Conservation (phyloP, 2,329 filamentous ascomycete genomes). For the Trichoderma aggressivum region DNA sequence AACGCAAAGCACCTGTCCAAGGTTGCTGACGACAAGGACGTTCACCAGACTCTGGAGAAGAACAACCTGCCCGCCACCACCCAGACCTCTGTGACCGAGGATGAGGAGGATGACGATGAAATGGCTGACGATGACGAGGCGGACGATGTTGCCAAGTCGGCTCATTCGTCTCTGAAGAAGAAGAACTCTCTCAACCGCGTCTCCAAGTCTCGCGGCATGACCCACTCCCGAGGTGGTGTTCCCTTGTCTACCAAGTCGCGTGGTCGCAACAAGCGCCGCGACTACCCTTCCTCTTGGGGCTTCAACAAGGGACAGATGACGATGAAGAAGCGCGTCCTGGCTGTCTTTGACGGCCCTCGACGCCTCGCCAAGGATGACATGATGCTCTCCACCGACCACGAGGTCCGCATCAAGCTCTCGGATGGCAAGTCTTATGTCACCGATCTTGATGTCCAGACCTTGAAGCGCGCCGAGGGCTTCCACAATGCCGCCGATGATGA, state of each 20-base stretch:
- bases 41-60: slow-evolving; percentile 61
- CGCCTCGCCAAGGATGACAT: slow-evolving; percentile 97
- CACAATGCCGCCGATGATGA: slow-evolving; percentile 77
- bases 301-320: slow-evolving; percentile 91
- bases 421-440: slow-evolving; percentile 81
- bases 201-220: slow-evolving; percentile 69
- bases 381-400: slow-evolving; percentile 94
- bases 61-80: slow-evolving; percentile 53
- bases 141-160: slow-evolving; percentile 37
- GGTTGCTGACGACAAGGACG: slow-evolving; percentile 61
- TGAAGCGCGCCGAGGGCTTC: slow-evolving; percentile 84
- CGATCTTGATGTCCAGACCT: slow-evolving; percentile 85
- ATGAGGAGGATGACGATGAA: slow-evolving; percentile 53
- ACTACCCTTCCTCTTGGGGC: slow-evolving; percentile 93
- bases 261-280: slow-evolving; percentile 85
- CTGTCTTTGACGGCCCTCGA: slow-evolving; percentile 83
- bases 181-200: slow-evolving; percentile 54
- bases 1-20: slow-evolving; percentile 64
- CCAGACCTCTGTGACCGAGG: slow-evolving; percentile 40
- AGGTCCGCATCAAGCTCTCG: slow-evolving; percentile 79
- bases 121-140: slow-evolving; percentile 52
- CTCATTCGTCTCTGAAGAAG: slow-evolving; percentile 43
- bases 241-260: slow-evolving; percentile 54
- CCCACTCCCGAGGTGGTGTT: slow-evolving; percentile 72
- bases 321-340: slow-evolving; percentile 95